These are phyloP conservation scores for Nelumbo lutea DNA, from an alignment of 164 flowering plant genomes.

Conservation along the genomic window DNA sequence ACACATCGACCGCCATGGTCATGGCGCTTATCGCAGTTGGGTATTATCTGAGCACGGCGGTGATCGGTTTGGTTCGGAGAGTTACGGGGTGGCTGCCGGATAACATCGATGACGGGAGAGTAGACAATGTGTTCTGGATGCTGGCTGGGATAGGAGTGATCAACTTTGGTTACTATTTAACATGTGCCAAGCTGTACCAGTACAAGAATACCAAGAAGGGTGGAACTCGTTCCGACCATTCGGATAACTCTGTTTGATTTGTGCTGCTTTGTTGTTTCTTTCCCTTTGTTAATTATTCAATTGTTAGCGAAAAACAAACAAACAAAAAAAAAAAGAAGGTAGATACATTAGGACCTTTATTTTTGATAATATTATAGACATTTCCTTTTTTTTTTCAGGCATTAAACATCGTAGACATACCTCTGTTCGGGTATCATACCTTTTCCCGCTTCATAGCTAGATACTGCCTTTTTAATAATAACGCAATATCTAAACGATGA, in stretches of 20 bases:
- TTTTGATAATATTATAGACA: too few species aligned
- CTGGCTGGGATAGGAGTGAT: slow-evolving; percentile 22
- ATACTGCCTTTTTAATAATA: too few species aligned
- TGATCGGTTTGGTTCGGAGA: slow-evolving; percentile 35
- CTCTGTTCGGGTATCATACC: too few species aligned
- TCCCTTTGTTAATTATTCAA: too few species aligned
- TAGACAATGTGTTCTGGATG: slow-evolving; percentile 49
- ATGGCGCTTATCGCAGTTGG: slow-evolving; percentile 32
- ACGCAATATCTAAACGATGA: too few species aligned
- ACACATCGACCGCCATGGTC: slow-evolving; percentile 39
- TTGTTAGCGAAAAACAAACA: too few species aligned
- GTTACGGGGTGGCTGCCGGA: slow-evolving; percentile 54
- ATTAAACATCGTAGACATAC: too few species aligned
- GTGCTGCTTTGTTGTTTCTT: not conserved
- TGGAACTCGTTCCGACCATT: not conserved
- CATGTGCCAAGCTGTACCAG: slow-evolving; percentile 33
- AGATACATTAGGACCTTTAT: too few species aligned
- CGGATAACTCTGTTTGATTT: too few species aligned
- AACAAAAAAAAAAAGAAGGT: too few species aligned
- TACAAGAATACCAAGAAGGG: slow-evolving; percentile 10
- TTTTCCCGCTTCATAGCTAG: too few species aligned
- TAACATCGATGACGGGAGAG: slow-evolving; percentile 47
- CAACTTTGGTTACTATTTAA: slow-evolving; percentile 37
- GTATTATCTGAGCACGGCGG: slow-evolving; percentile 43
- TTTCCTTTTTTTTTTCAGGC: too few species aligned